These are phyloP conservation scores for Cordyceps javanica DNA, from an alignment of 2,329 filamentous ascomycete genomes.

Conservation along the genomic window DNA sequence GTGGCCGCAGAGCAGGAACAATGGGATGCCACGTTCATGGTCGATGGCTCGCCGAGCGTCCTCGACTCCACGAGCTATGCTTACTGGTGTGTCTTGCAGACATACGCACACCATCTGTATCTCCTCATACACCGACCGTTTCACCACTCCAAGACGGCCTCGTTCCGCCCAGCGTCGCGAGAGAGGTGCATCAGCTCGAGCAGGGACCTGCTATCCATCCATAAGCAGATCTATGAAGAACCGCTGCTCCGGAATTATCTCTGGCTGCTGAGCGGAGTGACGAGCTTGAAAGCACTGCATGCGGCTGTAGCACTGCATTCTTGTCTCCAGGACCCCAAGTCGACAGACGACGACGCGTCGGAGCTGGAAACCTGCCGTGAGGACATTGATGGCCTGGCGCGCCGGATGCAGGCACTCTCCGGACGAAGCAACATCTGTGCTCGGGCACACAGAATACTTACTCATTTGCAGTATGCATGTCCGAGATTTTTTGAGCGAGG, in stretches of 20 bases:
- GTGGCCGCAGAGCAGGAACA: constrained; percentile 11
- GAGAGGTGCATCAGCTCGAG: not conserved
- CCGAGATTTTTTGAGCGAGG: too few species aligned
- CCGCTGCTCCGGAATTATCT: constrained; percentile 15
- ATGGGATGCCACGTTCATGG: constrained; percentile 15
- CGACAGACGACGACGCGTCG: not conserved
- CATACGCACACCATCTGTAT: constrained; percentile 18
- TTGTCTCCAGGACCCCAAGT: not conserved
- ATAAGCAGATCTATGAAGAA: constrained; percentile 15
- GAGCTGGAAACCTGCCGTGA: too few species aligned
- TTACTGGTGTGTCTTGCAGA: constrained; percentile 17
- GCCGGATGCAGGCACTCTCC: too few species aligned
- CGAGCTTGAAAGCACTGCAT: constrained; percentile 14
- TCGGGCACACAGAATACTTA: too few species aligned
- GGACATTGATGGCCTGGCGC: too few species aligned
- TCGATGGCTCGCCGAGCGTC: constrained; percentile 14
- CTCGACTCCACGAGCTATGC: constrained; percentile 16
- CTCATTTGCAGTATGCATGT: too few species aligned
- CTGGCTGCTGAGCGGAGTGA: constrained; percentile 15
- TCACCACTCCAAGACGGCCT: not conserved
- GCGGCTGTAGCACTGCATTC: constrained; percentile 16
- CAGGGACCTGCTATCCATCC: not conserved
- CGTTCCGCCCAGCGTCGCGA: not conserved
- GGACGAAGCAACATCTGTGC: too few species aligned
- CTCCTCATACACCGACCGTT: constrained; percentile 16